These are phyloP conservation scores for Phaeophleospora eucalypticola DNA, from an alignment of 2,329 filamentous ascomycete genomes.

Conservation along the genomic window DNA sequence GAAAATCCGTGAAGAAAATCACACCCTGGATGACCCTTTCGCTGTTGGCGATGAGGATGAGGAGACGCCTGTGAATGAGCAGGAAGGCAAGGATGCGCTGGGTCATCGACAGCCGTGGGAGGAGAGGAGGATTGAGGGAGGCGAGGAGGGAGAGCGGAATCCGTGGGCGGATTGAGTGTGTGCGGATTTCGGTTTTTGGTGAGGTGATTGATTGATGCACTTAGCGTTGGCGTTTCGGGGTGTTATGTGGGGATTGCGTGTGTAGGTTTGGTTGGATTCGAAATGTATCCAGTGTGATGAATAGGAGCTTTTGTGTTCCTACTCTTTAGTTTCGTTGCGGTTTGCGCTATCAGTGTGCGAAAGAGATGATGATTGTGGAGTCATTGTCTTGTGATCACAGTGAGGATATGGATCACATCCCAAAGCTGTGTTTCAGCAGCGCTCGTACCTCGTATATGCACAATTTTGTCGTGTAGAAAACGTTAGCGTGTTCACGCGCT, in stretches of 20 bases:
- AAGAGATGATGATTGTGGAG: too few relatives aligned
- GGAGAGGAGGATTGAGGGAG: constrained; percentile 18
- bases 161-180: background rate
- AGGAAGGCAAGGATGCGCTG: constrained; percentile 23
- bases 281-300: background rate
- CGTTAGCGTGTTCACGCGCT: too few relatives aligned
- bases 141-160: constrained; percentile 4
- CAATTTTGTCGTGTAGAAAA: too few relatives aligned
- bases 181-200: background rate
- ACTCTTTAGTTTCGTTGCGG: too few relatives aligned
- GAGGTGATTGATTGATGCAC: background rate
- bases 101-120: constrained; percentile 32
- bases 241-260: background rate
- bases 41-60: constrained; percentile 39
- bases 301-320: background rate
- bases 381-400: too few relatives aligned
- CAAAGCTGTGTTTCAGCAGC: too few relatives aligned
- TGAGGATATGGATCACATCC: too few relatives aligned
- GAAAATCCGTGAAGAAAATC: constrained; percentile 40
- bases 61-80: constrained; percentile 16
- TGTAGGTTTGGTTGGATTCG: background rate
- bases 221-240: constrained; percentile 1
- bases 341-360: too few relatives aligned
- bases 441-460: too few relatives aligned
- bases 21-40: constrained; percentile 45